Evolutionary conservation across 306 rosid genomes (phyloP).

Genomic region (Vigna angularis): DNA sequence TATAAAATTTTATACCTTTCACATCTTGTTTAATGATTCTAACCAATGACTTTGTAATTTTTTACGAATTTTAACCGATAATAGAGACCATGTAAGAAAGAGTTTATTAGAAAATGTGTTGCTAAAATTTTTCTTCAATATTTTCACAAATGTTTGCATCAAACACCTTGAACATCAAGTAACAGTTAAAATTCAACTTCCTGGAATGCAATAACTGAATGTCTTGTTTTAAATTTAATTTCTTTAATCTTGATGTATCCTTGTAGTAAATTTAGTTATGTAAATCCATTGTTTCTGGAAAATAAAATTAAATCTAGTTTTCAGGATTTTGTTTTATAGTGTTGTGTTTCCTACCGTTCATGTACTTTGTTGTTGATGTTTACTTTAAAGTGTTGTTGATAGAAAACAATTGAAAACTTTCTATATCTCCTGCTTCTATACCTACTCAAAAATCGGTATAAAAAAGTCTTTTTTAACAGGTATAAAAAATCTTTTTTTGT

Average conservation of each 20-base stretch:
- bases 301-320: constrained; percentile 4
- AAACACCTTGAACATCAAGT: constrained; percentile 9
- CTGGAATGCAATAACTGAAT: not conserved
- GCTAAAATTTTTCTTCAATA: not conserved
- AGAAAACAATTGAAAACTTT: not conserved
- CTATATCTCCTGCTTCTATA: too few relatives aligned
- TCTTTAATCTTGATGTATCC: not conserved
- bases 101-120: not conserved
- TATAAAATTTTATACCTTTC: not conserved
- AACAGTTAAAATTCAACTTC: constrained; percentile 2
- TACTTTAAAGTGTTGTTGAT: constrained; percentile 31
- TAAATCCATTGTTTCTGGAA: constrained; percentile 13
- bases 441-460: too few relatives aligned
- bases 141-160: constrained; percentile 10
- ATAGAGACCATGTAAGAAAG: not conserved
- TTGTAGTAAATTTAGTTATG: constrained; percentile 1
- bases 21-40: not conserved
- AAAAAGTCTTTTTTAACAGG: too few relatives aligned
- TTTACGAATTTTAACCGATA: not conserved
- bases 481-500: too few relatives aligned
- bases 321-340: constrained; percentile 4
- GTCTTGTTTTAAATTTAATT: not conserved
- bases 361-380: constrained; percentile 38
- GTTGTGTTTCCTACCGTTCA: constrained; percentile 35
- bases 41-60: not conserved